Conservation (phyloP, 2,329 filamentous ascomycete species). For the Botrytis elliptica region DNA sequence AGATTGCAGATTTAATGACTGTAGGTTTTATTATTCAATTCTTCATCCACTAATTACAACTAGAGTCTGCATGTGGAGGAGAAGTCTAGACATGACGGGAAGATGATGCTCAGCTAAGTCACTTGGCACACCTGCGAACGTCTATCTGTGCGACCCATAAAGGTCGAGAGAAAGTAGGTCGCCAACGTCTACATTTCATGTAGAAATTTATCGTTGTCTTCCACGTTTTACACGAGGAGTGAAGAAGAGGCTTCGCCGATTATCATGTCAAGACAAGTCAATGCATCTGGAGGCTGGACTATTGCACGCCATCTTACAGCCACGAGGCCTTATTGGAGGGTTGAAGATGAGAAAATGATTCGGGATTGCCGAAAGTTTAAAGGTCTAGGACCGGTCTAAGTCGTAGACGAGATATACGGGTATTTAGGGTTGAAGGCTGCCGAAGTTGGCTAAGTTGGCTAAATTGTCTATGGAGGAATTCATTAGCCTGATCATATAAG, state of each 20-base stretch:
- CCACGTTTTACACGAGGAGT: background rate
- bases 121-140: background rate
- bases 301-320: constrained; percentile 22
- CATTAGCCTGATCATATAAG: constrained; percentile 15
- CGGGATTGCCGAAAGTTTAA: background rate
- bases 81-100: background rate
- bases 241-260: constrained; percentile 14
- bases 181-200: background rate
- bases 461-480: background rate
- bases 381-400: background rate
- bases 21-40: background rate
- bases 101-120: background rate
- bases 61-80: background rate
- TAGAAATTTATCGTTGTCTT: background rate
- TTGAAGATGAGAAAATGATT: background rate
- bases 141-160: background rate
- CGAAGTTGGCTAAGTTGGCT: background rate
- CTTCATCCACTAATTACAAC: background rate
- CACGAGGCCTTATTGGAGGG: constrained; percentile 9
- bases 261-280: constrained; percentile 7
- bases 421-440: background rate
- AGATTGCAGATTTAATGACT: background rate
- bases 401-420: background rate
- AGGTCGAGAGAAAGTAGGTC: background rate
- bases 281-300: constrained; percentile 24